Conservation (phyloP, 176 grass and related monocot genomes). For the Rhipidocladum racemiflorum region DNA sequence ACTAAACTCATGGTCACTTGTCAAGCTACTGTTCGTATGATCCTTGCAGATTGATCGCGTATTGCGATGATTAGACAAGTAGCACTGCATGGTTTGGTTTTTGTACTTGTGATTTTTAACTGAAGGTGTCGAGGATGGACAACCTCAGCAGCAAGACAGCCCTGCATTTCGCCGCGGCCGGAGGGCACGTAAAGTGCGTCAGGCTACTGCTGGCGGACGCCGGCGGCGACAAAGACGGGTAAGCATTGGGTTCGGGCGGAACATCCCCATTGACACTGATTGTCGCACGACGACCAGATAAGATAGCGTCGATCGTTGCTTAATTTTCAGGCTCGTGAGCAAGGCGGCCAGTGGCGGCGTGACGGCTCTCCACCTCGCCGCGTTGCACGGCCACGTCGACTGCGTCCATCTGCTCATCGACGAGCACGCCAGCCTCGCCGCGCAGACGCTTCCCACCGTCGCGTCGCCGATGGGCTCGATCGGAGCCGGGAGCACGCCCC, state of each 20-base stretch:
- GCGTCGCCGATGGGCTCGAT: conserved; percentile 58
- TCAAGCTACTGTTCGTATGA: neutral
- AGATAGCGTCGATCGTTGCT: neutral
- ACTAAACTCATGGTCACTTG: neutral
- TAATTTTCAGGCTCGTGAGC: conserved; percentile 44
- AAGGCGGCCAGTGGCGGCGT: conserved; percentile 53
- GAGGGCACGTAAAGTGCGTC: conserved; percentile 65
- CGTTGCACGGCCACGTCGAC: conserved; percentile 64
- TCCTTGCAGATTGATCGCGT: neutral
- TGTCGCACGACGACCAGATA: neutral
- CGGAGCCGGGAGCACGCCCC: conserved; percentile 75
- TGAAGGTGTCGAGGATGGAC: conserved; percentile 63
- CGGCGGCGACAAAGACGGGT: conserved; percentile 31
- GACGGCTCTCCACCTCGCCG: conserved; percentile 81
- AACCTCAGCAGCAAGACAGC: conserved; percentile 57
- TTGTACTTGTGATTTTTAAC: neutral
- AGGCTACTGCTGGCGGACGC: conserved; percentile 60
- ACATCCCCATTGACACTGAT: neutral
- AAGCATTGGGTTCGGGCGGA: neutral
- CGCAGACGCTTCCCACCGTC: conserved; percentile 38
- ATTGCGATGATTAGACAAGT: neutral
- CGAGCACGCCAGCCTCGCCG: conserved; percentile 46
- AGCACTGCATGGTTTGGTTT: neutral
- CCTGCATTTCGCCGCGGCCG: conserved; percentile 70
- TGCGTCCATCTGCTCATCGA: conserved; percentile 86